Conservation (phyloP, 192 early-diverging fungal species). For the Coemansia interrupta region DNA sequence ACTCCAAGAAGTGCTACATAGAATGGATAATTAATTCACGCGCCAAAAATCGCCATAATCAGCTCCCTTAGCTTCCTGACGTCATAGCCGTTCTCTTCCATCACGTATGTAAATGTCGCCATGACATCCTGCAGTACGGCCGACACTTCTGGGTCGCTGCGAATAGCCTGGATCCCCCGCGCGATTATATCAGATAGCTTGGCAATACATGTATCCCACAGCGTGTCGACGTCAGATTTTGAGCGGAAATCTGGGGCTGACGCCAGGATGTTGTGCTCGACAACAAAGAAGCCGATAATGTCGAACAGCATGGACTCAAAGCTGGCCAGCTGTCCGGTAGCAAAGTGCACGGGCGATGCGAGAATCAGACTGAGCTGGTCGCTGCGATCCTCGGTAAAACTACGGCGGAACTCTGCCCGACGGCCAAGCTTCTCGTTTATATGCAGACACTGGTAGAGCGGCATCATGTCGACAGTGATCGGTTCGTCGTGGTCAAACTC, state of each 20-base stretch:
- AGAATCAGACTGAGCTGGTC: slow-evolving; percentile 87
- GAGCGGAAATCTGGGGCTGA: slow-evolving; percentile 89
- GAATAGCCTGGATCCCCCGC: slow-evolving; percentile 74
- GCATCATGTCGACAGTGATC: slow-evolving; percentile 85
- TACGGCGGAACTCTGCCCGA: slow-evolving; percentile 75
- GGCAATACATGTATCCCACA: slow-evolving; percentile 83
- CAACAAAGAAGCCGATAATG: slow-evolving; percentile 93
- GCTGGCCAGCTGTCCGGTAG: slow-evolving; percentile 61
- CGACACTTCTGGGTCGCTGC: slow-evolving; percentile 75
- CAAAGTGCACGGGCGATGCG: slow-evolving; percentile 61
- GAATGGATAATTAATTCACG: slow-evolving; percentile 2
- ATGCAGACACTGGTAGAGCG: slow-evolving; percentile 93
- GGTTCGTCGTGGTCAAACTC: slow-evolving; percentile 73
- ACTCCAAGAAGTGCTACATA: too few relatives aligned
- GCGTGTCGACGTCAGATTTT: slow-evolving; percentile 74
- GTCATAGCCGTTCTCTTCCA: slow-evolving; percentile 60
- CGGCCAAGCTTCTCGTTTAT: slow-evolving; percentile 93
- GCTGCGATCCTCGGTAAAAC: slow-evolving; percentile 86
- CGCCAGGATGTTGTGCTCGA: slow-evolving; percentile 84
- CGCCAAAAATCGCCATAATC: slow-evolving; percentile 46
- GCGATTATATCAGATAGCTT: slow-evolving; percentile 78
- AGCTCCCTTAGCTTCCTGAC: slow-evolving; percentile 55
- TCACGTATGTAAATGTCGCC: slow-evolving; percentile 83
- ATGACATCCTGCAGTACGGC: slow-evolving; percentile 69
- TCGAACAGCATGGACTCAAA: slow-evolving; percentile 74